A percentile compares a stretch with the other conserved stretches of the same genome.
phyloP scores from a whole-genome alignment of 257 asterid genomes.

The Nicotiana obtusifolia region DNA sequence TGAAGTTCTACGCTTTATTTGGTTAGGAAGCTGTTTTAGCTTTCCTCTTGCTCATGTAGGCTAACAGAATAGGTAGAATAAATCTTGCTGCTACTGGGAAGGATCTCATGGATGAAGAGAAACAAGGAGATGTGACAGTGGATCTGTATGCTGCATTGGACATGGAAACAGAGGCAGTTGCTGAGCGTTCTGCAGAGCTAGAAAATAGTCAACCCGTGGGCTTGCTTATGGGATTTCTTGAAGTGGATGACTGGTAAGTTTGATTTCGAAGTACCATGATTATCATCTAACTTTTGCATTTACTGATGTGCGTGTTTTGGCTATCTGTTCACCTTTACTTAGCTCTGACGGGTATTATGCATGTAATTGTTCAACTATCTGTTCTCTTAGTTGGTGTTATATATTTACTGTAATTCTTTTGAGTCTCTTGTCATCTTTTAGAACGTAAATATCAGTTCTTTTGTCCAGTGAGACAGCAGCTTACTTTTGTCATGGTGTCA shows the following conservation, averaged over 20 bases:
- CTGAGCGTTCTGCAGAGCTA: slow-evolving; percentile 74
- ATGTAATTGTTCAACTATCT: not conserved
- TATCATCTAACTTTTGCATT: not conserved
- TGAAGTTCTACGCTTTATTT: not conserved
- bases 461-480: not conserved
- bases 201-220: slow-evolving; percentile 84
- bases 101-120: slow-evolving; percentile 99
- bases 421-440: not conserved
- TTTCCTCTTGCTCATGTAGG: slow-evolving; percentile 34
- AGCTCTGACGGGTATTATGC: not conserved
- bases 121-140: slow-evolving; percentile 93
- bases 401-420: not conserved
- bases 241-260: slow-evolving; percentile 90
- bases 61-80: slow-evolving; percentile 90
- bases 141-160: slow-evolving; percentile 92
- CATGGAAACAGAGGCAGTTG: slow-evolving; percentile 64
- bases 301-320: not conserved
- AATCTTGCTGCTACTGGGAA: slow-evolving; percentile 99
- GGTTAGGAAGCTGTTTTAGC: not conserved
- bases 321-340: not conserved
- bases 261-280: slow-evolving; percentile 3
- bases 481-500: not conserved
- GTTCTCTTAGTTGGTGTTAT: not conserved
- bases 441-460: not conserved
- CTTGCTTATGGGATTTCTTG: slow-evolving; percentile 87